These are phyloP conservation scores for Clonostachys chloroleuca DNA, from an alignment of 2,329 filamentous ascomycete species.

Conservation along the genomic window DNA sequence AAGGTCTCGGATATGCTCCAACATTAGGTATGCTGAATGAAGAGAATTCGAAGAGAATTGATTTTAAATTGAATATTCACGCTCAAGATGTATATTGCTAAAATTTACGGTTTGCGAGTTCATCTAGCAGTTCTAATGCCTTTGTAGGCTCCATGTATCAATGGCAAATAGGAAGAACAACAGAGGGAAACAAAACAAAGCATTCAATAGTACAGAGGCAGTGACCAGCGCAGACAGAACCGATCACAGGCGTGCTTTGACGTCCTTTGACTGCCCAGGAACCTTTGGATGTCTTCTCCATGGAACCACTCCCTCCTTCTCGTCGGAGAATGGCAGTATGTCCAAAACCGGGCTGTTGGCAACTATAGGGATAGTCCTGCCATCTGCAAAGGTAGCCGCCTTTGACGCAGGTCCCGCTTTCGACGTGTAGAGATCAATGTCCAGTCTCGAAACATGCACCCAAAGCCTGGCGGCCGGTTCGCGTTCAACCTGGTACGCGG, in stretches of 20 bases:
- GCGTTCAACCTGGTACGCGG: neutral
- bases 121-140: too few species aligned
- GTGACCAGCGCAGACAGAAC: too few species aligned
- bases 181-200: too few species aligned
- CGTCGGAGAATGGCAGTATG: neutral
- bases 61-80: too few species aligned
- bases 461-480: neutral
- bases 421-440: neutral
- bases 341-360: neutral
- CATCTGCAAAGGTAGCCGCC: neutral
- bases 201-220: too few species aligned
- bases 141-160: too few species aligned
- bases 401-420: neutral
- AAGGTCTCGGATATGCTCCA: too few species aligned
- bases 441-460: neutral
- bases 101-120: too few species aligned
- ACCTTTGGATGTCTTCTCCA: neutral
- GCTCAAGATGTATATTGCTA: too few species aligned
- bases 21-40: too few species aligned
- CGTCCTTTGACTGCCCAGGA: neutral
- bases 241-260: slow-evolving; percentile 6
- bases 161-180: too few species aligned
- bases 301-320: neutral
- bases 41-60: too few species aligned
- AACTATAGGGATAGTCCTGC: neutral